These are phyloP conservation scores for Waitea zeae DNA, from an alignment of 1,284 basidiomycete genomes.

Conservation along the genomic window DNA sequence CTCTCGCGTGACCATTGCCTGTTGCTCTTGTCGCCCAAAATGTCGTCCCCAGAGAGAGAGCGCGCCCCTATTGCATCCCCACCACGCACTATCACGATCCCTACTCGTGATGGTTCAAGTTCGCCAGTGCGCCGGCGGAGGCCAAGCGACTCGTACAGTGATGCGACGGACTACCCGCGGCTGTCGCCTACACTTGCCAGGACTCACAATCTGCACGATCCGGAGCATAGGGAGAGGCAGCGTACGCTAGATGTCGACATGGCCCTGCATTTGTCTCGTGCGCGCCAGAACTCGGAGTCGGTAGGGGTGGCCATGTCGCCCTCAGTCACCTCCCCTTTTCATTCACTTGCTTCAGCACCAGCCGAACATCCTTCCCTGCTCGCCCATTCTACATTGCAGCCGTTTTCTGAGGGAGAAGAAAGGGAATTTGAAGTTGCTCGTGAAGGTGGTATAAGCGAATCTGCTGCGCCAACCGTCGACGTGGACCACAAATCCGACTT, in stretches of 20 bases:
- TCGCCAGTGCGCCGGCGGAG: slow-evolving; percentile 17
- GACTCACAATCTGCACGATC: slow-evolving; percentile 48
- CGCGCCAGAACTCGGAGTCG: slow-evolving; percentile 54
- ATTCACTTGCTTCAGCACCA: no score
- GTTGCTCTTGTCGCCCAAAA: no score
- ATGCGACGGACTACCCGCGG: slow-evolving; percentile 20
- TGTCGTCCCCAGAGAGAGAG: no score
- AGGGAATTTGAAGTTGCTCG: slow-evolving; percentile 25
- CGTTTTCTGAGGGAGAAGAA: slow-evolving; percentile 28
- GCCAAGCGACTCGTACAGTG: slow-evolving; percentile 21
- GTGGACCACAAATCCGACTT: no score
- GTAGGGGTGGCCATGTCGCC: no score
- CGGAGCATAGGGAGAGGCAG: slow-evolving; percentile 58
- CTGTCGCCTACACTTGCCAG: slow-evolving; percentile 48
- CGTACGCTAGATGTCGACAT: slow-evolving; percentile 76
- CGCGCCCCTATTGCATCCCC: no score
- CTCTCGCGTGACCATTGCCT: no score
- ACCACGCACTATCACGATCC: no score
- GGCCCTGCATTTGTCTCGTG: slow-evolving; percentile 66
- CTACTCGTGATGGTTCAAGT: no score
- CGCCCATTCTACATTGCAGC: slow-evolving; percentile 13
- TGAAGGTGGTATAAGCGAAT: slow-evolving; percentile 18
- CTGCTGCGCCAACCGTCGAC: no score
- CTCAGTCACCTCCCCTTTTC: no score
- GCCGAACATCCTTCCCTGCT: slow-evolving; percentile 5